Evolutionary conservation across 1,139 yeast species (phyloP).

Genomic region (Candida sp.): DNA sequence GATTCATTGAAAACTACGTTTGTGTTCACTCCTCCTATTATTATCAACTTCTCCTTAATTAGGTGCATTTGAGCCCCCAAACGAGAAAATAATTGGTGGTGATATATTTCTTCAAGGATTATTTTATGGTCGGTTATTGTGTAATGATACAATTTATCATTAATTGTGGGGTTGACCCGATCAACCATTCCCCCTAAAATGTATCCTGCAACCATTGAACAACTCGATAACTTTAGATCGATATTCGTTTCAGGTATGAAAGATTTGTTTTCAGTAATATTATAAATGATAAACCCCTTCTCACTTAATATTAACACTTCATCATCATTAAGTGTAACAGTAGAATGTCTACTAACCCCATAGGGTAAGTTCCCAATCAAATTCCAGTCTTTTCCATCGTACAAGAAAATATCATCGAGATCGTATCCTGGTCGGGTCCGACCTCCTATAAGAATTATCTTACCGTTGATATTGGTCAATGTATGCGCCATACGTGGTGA

Average conservation of each 20-base stretch:
- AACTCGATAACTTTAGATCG: constrained; percentile 18
- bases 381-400: constrained; percentile 27
- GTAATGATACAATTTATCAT: constrained; percentile 30
- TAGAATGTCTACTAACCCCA: constrained; percentile 54
- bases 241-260: constrained; percentile 4
- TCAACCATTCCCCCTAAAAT: constrained; percentile 54
- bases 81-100: constrained; percentile 22
- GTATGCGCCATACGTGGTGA: constrained; percentile 63
- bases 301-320: constrained; percentile 58
- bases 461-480: constrained; percentile 28
- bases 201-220: constrained; percentile 37
- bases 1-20: constrained; percentile 29
- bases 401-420: constrained; percentile 28
- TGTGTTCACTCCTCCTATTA: constrained; percentile 64
- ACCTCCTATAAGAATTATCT: constrained; percentile 60
- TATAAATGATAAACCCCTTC: constrained; percentile 1
- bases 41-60: constrained; percentile 25
- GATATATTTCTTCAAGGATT: constrained; percentile 2
- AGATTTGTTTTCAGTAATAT: background rate
- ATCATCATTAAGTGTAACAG: constrained; percentile 28
- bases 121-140: constrained; percentile 13
- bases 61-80: constrained; percentile 42
- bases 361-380: constrained; percentile 32
- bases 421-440: constrained; percentile 56
- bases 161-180: constrained; percentile 29